These are phyloP conservation scores for Prunus yedoensis DNA, from an alignment of 331 rosid genomes.

Conservation along the genomic window DNA sequence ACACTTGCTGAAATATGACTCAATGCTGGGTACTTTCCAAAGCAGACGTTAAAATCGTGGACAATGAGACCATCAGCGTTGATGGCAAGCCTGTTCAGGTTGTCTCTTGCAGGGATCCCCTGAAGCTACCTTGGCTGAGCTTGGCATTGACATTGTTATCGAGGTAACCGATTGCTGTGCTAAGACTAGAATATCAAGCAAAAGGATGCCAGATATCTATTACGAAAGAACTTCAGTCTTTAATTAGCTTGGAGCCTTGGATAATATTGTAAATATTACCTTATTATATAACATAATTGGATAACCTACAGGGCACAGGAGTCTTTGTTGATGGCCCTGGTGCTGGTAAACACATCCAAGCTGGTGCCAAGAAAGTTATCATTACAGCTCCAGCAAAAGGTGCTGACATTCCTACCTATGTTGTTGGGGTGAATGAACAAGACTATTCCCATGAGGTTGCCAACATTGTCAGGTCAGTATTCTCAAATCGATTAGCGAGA, in stretches of 20 bases:
- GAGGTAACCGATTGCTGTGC: constrained; percentile 50
- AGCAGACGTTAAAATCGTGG: constrained; percentile 76
- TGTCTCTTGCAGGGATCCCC: constrained; percentile 89
- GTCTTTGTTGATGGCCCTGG: constrained; percentile 99
- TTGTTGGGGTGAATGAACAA: constrained; percentile 81
- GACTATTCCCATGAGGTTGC: constrained; percentile 69
- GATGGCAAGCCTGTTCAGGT: constrained; percentile 95
- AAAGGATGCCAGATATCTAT: not conserved
- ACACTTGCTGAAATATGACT: constrained; percentile 91
- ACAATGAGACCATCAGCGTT: constrained; percentile 68
- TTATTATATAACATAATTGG: not conserved
- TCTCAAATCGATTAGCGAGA: not conserved
- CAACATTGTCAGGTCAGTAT: constrained; percentile 71
- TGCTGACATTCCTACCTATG: constrained; percentile 96
- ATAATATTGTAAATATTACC: not conserved
- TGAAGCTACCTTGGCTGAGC: constrained; percentile 94
- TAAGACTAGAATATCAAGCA: not conserved
- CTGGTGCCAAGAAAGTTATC: constrained; percentile 97
- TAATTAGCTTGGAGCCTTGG: not conserved
- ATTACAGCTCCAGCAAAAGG: constrained; percentile 99
- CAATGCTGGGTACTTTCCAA: constrained; percentile 92
- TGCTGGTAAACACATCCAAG: constrained; percentile 97
- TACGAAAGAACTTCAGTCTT: not conserved
- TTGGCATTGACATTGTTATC: constrained; percentile 96
- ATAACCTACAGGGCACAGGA: constrained; percentile 80